phyloP scores from a whole-genome alignment of 2,329 filamentous ascomycete genomes.

The Cladosporium oxysporum region DNA sequence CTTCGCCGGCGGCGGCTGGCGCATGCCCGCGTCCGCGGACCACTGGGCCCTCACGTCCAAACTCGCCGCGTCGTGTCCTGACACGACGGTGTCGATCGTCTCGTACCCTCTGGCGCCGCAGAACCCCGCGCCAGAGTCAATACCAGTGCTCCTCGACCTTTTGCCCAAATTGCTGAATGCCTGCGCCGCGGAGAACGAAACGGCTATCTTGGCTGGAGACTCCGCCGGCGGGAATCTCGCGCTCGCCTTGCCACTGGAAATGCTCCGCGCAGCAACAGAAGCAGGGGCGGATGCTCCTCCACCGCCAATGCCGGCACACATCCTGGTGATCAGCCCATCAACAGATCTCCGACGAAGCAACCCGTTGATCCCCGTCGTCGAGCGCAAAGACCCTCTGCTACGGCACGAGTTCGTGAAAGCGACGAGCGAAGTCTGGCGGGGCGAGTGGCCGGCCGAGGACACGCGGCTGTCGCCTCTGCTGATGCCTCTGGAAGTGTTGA shows the following conservation, averaged over 20 bases:
- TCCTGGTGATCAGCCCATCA: conserved; percentile 52
- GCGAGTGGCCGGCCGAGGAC: conserved; percentile 48
- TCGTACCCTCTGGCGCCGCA: conserved; percentile 58
- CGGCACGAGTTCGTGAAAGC: conserved; percentile 44
- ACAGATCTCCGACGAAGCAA: conserved; percentile 53
- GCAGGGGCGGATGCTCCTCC: conserved; percentile 21
- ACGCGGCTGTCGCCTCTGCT: conserved; percentile 53
- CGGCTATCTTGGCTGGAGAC: conserved; percentile 55
- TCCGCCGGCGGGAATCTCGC: conserved; percentile 59
- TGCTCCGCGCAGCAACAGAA: conserved; percentile 28
- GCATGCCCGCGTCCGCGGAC: conserved; percentile 50
- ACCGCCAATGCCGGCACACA: conserved; percentile 35
- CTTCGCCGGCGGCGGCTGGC: conserved; percentile 60
- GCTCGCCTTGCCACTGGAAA: conserved; percentile 44
- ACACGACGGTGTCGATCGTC: conserved; percentile 48
- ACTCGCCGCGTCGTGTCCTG: conserved; percentile 45
- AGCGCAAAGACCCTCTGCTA: conserved; percentile 50
- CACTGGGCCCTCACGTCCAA: conserved; percentile 57
- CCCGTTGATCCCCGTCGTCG: conserved; percentile 44
- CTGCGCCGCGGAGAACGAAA: conserved; percentile 43
- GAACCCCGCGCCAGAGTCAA: conserved; percentile 50
- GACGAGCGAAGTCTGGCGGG: conserved; percentile 47
- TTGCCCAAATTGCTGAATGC: conserved; percentile 46
- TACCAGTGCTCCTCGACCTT: conserved; percentile 51
- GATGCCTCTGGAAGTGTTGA: conserved; percentile 40